Base-by-base conservation (phyloP, 2,329 filamentous ascomycete genomes). In the Aspergillus sp. region DNA sequence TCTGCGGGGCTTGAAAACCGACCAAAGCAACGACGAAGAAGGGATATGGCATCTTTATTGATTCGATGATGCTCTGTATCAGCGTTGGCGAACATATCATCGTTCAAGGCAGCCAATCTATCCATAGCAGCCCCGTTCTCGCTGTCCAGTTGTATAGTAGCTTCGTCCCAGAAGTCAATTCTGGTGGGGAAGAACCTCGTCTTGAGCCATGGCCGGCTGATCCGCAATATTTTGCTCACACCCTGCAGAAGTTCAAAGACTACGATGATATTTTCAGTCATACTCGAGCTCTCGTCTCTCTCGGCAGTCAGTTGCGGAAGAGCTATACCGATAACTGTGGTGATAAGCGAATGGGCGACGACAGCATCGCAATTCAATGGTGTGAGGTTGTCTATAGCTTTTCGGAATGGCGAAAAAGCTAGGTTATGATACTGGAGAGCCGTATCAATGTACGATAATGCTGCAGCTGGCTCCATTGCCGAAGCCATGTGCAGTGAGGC, bases 161-260 rank as follows among this genome's bases (percentile, higher is more conserved):
- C 62, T 19, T 67, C 53, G 6, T 67, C 72, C 70, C 73, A 74
- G 49, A 75, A 73, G 13, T 61, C 59, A 1, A 54, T 53, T 33
- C 66, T 70, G 3, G 65, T 65, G 26, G 65, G 71, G 56, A 78
- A 79, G 1, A 79, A 61, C 64, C 73, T 76, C 11, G 72, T 69
- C 50, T 78, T 75, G 50, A 79, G 71, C 48, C 63, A 67, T 1
- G 59, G 48, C 11, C 52, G 51, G 13, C 58, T 60, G 30, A 65
- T 61, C 2, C 42, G 47, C 29, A 60, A 55, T 19, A 67, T 67
- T 4, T 66, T 66, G 27, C 51, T 60, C 28, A 64, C 57, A 0
- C 65, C 65, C 39, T 65, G 62, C 6, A 67, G 50, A 6, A 67
- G 54, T 32, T 66, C 62, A 33, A 65, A 64, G 3, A 65, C 57